Conservation (phyloP, 805 yeast genomes). For the Cyberlindnera misumaiensis region DNA sequence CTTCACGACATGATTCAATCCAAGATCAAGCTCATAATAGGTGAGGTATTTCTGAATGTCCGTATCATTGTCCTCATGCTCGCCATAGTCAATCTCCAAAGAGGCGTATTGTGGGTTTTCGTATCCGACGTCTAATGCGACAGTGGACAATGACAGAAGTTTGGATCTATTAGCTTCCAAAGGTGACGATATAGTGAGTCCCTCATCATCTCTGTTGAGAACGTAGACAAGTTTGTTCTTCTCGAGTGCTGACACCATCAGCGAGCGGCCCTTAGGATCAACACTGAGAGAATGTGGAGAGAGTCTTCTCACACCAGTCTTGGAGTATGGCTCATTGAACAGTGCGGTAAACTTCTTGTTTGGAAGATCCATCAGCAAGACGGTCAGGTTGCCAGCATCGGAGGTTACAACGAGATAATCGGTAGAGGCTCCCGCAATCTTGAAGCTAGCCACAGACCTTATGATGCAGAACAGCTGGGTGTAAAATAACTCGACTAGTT, state of each 20-base stretch:
- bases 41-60: slow-evolving; percentile 35
- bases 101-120: slow-evolving; percentile 85
- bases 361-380: slow-evolving; percentile 39
- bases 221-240: slow-evolving; percentile 65
- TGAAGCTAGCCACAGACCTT: slow-evolving; percentile 44
- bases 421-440: slow-evolving; percentile 42
- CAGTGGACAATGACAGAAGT: slow-evolving; percentile 43
- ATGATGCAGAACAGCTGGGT: slow-evolving; percentile 55
- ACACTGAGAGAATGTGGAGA: slow-evolving; percentile 70
- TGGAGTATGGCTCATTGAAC: slow-evolving; percentile 60
- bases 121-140: slow-evolving; percentile 66
- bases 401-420: slow-evolving; percentile 65
- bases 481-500: slow-evolving; percentile 34
- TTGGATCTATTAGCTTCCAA: slow-evolving; percentile 54
- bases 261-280: slow-evolving; percentile 68
- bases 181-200: slow-evolving; percentile 60
- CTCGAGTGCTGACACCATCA: slow-evolving; percentile 68
- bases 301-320: slow-evolving; percentile 67
- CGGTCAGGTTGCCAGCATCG: slow-evolving; percentile 68
- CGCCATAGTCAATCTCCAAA: slow-evolving; percentile 54
- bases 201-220: slow-evolving; percentile 42
- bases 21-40: slow-evolving; percentile 80
- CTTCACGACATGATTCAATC: slow-evolving; percentile 68
- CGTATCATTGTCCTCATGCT: slow-evolving; percentile 19
- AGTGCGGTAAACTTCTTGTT: slow-evolving; percentile 37